phyloP scores from a whole-genome alignment of 2,329 filamentous ascomycete genomes.

The Bipolaris sorokiniana region DNA sequence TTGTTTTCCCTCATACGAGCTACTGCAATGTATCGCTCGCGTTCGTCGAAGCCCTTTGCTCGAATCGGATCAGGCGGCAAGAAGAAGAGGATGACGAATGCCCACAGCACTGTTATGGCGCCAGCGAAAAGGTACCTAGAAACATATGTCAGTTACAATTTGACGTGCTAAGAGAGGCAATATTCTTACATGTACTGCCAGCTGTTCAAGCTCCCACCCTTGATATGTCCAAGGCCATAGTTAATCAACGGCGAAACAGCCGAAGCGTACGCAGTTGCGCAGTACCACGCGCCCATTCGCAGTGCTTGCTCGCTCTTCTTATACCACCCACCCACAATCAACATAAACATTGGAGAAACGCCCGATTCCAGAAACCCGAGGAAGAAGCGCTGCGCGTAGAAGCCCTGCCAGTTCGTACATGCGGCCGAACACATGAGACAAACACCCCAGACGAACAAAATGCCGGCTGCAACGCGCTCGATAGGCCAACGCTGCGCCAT shows the following conservation, averaged over 20 bases:
- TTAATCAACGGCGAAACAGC: background rate
- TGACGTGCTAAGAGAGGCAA: accelerated
- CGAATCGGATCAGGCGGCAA: background rate
- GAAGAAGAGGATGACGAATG: background rate
- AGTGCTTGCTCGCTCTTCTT: background rate
- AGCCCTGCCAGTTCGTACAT: background rate
- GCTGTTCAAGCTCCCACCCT: background rate
- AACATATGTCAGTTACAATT: background rate
- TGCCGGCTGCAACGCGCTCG: background rate
- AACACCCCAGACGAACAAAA: background rate
- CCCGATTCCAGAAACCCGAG: background rate
- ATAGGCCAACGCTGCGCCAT: background rate
- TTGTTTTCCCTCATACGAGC: background rate
- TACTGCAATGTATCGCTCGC: background rate
- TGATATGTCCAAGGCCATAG: background rate
- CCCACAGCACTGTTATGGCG: background rate
- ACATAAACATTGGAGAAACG: background rate
- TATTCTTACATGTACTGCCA: background rate
- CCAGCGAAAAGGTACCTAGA: background rate
- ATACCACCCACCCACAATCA: background rate
- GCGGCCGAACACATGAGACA: background rate
- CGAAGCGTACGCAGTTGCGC: background rate
- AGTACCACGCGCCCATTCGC: background rate
- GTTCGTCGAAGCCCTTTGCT: background rate
- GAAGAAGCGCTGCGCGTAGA: background rate